phyloP scores from a whole-genome alignment of 306 rosid species.

The Citrullus amarus region DNA sequence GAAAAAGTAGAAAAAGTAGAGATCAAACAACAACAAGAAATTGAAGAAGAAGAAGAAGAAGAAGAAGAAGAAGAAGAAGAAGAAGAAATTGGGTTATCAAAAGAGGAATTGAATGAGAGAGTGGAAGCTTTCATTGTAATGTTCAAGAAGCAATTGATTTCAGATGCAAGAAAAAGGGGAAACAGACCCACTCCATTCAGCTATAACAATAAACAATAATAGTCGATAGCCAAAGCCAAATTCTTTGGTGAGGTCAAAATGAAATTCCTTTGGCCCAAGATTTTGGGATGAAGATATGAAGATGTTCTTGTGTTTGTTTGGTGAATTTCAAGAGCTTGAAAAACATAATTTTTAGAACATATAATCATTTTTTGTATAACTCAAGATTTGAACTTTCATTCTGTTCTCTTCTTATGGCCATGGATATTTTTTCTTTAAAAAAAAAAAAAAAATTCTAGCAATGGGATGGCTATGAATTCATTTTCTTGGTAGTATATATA shows the following conservation, averaged over 20 bases:
- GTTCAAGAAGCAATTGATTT: slow-evolving; percentile 78
- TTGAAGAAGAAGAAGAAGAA: background rate
- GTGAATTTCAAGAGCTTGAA: background rate
- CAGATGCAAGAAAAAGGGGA: slow-evolving; percentile 45
- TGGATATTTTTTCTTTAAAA: too few relatives aligned
- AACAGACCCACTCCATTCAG: background rate
- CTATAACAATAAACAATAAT: background rate
- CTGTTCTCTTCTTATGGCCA: too few relatives aligned
- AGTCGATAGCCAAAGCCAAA: background rate
- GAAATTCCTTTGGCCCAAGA: background rate
- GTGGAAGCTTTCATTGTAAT: slow-evolving; percentile 89
- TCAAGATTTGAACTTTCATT: background rate
- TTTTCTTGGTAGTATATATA: too few relatives aligned
- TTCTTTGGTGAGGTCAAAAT: background rate
- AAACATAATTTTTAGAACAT: background rate
- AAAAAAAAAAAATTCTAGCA: too few relatives aligned
- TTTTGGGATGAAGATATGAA: background rate
- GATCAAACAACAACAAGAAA: background rate
- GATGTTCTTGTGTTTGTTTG: background rate
- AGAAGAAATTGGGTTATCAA: slow-evolving; percentile 31
- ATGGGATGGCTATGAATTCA: too few relatives aligned
- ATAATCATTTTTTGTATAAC: background rate
- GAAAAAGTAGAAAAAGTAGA: slow-evolving; percentile 23
- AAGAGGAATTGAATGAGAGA: slow-evolving; percentile 82
- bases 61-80: slow-evolving; percentile 5